Evolutionary conservation across 495 filamentous ascomycete genomes (phyloP).

Genomic region (Penicillium daleae): DNA sequence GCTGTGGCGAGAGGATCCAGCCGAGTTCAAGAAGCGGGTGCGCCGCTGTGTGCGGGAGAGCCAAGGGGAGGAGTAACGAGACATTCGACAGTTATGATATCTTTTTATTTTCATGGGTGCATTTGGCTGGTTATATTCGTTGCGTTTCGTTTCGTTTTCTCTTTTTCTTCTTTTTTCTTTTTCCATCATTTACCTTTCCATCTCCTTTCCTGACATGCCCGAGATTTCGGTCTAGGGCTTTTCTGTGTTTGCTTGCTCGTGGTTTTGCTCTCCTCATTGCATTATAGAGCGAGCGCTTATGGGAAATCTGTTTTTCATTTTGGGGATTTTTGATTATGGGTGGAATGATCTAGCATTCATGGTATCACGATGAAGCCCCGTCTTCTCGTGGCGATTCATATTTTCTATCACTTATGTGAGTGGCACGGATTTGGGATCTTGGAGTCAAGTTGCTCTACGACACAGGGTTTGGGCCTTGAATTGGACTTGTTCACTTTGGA

Average conservation of each 20-base stretch:
- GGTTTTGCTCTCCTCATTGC: conserved; percentile 26
- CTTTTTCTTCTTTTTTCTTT: conserved; percentile 11
- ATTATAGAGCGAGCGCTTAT: conserved; percentile 31
- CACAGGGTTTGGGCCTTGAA: neutral
- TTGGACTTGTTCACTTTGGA: neutral
- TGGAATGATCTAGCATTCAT: conserved; percentile 20
- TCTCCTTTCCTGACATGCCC: conserved; percentile 10
- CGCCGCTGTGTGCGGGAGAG: conserved; percentile 82
- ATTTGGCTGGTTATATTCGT: conserved; percentile 21
- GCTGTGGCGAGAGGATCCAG: conserved; percentile 81
- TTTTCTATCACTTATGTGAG: neutral
- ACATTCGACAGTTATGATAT: neutral
- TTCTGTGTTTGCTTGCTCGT: conserved; percentile 10
- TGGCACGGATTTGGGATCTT: conserved; percentile 10
- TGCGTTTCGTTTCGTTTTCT: conserved; percentile 9
- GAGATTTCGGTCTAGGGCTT: too few species aligned
- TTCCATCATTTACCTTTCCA: neutral
- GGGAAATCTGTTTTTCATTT: neutral
- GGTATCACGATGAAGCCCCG: neutral
- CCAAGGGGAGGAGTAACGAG: conserved; percentile 67
- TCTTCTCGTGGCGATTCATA: neutral
- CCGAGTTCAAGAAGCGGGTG: conserved; percentile 78
- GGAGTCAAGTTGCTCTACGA: conserved; percentile 4
- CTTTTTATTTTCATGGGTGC: conserved; percentile 21
- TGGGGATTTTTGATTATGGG: neutral